phyloP scores from a whole-genome alignment of 208 protist genomes.

The Trypanosoma boissoni region DNA sequence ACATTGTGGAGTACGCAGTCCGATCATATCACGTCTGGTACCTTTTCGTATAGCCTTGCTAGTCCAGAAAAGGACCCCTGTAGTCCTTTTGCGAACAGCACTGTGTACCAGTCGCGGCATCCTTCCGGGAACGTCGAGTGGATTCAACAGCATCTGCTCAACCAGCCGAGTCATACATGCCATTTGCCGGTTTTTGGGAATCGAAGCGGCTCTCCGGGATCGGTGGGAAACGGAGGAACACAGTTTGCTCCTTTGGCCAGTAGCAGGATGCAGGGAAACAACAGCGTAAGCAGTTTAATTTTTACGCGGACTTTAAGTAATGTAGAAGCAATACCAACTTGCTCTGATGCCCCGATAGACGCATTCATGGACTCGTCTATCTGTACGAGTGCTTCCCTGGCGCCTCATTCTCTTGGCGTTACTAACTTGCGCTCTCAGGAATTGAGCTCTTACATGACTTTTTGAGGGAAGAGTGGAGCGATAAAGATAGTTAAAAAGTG shows the following conservation, averaged over 20 bases:
- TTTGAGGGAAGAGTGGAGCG: too few relatives aligned
- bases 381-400: too few relatives aligned
- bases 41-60: conserved; percentile 3
- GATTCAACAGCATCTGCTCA: not conserved
- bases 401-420: too few relatives aligned
- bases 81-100: conserved; percentile 2
- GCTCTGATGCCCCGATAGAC: conserved; percentile 21
- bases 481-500: too few relatives aligned
- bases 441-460: not conserved
- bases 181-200: conserved; percentile 5
- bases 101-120: not conserved
- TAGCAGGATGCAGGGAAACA: conserved; percentile 3
- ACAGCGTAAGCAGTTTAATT: conserved; percentile 16
- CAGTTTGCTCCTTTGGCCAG: not conserved
- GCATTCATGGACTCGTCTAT: conserved; percentile 15
- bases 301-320: conserved; percentile 11
- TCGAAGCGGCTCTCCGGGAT: not conserved
- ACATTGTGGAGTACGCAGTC: not conserved
- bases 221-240: not conserved
- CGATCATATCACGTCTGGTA: not conserved
- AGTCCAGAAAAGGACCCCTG: conserved; percentile 1
- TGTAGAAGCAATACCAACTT: conserved; percentile 10
- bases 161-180: not conserved
- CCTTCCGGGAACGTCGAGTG: conserved; percentile 3
- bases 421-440: not conserved